Base-by-base conservation (phyloP, 2,329 filamentous ascomycete genomes). In the Macrophomina phaseolina region DNA sequence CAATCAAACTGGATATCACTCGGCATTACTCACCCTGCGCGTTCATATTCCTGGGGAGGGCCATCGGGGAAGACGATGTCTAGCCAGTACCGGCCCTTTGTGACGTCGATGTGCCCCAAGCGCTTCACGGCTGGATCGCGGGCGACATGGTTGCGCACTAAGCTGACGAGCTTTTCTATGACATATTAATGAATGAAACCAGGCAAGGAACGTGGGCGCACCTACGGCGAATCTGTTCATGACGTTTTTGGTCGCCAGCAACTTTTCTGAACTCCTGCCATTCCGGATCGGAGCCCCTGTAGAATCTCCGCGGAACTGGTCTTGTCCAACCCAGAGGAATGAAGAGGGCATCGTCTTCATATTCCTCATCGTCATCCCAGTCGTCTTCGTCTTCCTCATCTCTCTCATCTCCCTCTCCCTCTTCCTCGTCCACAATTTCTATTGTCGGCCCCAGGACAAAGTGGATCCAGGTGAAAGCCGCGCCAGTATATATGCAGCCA, bases 221-320 rank as follows among this genome's bases (percentile, higher is more conserved):
- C 30, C 32, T 53, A 64, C 61, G 30, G 36, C 63, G 63, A 12
- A 65, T 56, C 28, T 49, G 49, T 28, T 77, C 73, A 18, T 80
- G 73, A 65, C 78, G 74, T 36, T 76, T 60, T 32, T 74, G 74
- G 70, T 86, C 81, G n/a, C 75, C 77, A 6, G 81, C 76, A 16
- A 85, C 69, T 61, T 79, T 80, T 53, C 79, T 73, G 65, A 84
- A 85, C 64, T 81, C 82, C 71, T 84, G 80, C 84, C 83, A 85
- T 69, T 85, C 84, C 3, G 83, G 82, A 76, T 85, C 84, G n/a
- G 79, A 81, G 30, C 81, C 82, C 70, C 78, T 81, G 74, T 84
- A 85, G 67, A 75, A 84, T 3, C 74, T 78, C 42, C 73, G 71
- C 4, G 78, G 79, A 65, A 78, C 71, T 66, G 79, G 76, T 60